These are phyloP conservation scores for Globisporangium viniferum DNA, from an alignment of 352 stramenopile species.

Conservation along the genomic window DNA sequence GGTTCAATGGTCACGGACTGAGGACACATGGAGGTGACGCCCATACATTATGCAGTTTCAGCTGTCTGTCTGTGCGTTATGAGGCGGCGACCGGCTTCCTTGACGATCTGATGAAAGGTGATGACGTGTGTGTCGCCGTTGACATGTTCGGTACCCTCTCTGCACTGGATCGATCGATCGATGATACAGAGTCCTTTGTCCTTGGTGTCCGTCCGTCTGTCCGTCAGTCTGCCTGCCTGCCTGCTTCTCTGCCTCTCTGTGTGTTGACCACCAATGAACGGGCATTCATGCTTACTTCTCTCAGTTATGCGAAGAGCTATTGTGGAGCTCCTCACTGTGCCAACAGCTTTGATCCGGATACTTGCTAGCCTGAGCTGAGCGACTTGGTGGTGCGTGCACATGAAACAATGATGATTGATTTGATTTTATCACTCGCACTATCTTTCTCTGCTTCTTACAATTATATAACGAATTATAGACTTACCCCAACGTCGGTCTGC, in stretches of 20 bases:
- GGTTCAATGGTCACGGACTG: neutral
- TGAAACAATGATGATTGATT: neutral
- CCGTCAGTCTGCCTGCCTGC: neutral
- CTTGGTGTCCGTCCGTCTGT: neutral
- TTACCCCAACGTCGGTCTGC: constrained; percentile 1
- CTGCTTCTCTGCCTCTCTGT: neutral
- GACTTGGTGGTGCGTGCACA: neutral
- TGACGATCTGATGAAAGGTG: neutral
- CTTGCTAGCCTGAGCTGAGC: too few relatives aligned
- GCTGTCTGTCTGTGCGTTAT: neutral
- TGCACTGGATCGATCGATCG: neutral
- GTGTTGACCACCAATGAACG: neutral
- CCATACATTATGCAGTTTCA: neutral
- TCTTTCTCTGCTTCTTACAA: constrained; percentile 2
- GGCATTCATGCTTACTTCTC: neutral
- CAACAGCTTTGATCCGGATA: neutral
- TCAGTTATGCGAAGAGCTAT: neutral
- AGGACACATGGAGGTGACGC: neutral
- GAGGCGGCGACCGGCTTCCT: neutral
- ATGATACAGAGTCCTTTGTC: neutral
- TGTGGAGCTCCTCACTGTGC: neutral
- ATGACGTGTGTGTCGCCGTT: neutral
- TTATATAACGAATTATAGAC: constrained; percentile 10
- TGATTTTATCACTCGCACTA: constrained; percentile 5
- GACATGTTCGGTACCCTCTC: neutral